Conservation (phyloP, 2,329 filamentous ascomycete species). For the Fusarium austroafricanum region DNA sequence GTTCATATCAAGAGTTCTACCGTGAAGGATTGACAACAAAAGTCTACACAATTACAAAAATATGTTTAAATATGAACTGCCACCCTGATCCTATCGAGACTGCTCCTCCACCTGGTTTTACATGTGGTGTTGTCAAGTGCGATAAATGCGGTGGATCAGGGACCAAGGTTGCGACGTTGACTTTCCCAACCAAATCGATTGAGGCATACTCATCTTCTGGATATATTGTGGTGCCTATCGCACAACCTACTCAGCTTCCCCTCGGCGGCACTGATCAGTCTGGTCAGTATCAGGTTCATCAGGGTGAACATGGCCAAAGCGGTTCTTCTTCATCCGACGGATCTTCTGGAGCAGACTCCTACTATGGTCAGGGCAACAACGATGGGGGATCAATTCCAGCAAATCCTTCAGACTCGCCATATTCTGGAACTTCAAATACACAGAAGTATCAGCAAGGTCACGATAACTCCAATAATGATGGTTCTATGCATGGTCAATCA, state of each 20-base stretch:
- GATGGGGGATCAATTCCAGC: background rate
- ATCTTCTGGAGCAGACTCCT: background rate
- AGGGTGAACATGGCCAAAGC: background rate
- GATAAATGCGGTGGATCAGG: background rate
- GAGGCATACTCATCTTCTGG: conserved; percentile 23
- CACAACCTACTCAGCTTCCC: background rate
- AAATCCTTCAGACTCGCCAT: background rate
- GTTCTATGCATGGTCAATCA: background rate
- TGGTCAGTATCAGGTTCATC: background rate
- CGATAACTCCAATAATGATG: background rate
- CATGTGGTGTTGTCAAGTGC: conserved; percentile 12
- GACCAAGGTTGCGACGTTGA: conserved; percentile 4
- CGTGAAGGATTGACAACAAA: background rate
- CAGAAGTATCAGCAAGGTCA: background rate
- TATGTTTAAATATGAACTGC: conserved; percentile 3
- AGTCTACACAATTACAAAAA: conserved; percentile 8
- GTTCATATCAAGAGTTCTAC: conserved; percentile 12
- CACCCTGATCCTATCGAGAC: conserved; percentile 3
- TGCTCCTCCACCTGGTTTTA: conserved; percentile 14
- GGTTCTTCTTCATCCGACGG: background rate
- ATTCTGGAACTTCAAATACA: background rate
- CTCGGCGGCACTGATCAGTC: background rate
- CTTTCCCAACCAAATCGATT: conserved; percentile 4
- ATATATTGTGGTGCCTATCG: conserved; percentile 1
- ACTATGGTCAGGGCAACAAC: background rate